Evolutionary conservation across 768 basidiomycete genomes (phyloP), one percentile per base, ranked within the genome.

Genomic region (Sporobolomyces phaffii): DNA sequence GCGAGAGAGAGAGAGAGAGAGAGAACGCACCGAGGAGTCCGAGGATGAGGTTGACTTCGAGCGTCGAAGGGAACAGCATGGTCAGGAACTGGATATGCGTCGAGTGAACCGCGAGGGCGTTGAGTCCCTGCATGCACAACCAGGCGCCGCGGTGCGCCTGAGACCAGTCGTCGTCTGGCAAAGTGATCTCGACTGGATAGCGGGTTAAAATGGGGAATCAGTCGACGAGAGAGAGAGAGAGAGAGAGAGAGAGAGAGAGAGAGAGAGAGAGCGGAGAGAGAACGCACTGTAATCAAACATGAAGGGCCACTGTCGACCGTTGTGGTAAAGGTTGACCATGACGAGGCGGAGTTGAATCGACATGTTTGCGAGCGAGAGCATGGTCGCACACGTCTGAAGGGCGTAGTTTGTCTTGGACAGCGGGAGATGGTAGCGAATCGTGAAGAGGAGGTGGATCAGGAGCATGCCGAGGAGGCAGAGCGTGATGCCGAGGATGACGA

Each of bases 81-180:
- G 96, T 94, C 60, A 99, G 82, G 78, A 98, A 97, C 77, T 98
- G 96, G 54, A 99, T 96, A 76, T 98, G 93, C 0, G 96, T 94
- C 54, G 91, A 88, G 91, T 97, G 75, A 26, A 54, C 44, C 33
- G 93, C 78, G 14, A 85, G 87, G 1, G 87, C 87, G 3, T 87
- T 88, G 1, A 89, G 82, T 0, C 90, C 90, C 70, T 90, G 90
- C 84, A 98, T 86, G 57, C 89, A 80, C 47, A 88, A 83, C 93
- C 92, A 97, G 1, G 86, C 85, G 0, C 84, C 86, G 20, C 83
- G 80, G 69, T 89, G 83, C 0, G 82, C 82, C 4, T 80, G 69
- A 9, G 80, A 80, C 94, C 94, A 98, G 11, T 41, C 29, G 26
- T 44, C 33, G 3, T 64, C 59, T 5, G 67, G 67, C 9, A 72